These are phyloP conservation scores for Gremmenia infestans DNA, from an alignment of 2,329 filamentous ascomycete genomes.

Conservation along the genomic window DNA sequence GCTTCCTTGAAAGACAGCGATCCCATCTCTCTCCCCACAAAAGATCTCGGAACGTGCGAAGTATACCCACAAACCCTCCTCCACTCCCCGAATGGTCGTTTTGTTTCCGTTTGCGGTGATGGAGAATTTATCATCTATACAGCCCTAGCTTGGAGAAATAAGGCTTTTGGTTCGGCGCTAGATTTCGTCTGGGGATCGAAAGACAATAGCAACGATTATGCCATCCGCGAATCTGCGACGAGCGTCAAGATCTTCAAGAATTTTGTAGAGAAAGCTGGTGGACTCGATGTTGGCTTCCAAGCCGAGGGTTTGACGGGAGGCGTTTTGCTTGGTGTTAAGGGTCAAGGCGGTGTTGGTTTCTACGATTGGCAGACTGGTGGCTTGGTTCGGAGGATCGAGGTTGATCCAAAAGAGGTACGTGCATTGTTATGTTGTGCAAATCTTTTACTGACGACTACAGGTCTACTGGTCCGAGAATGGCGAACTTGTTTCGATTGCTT, in stretches of 20 bases:
- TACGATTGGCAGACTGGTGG: conserved; percentile 93
- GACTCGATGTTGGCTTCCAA: conserved; percentile 90
- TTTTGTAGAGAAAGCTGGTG: conserved; percentile 85
- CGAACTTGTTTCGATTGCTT: conserved; percentile 86
- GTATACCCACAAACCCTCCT: conserved; percentile 92
- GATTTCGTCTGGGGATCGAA: conserved; percentile 98
- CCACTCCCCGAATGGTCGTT: conserved; percentile 93
- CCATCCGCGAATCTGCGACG: conserved; percentile 88
- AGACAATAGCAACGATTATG: conserved; percentile 97
- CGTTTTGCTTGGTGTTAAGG: conserved; percentile 87
- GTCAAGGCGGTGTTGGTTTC: conserved; percentile 89
- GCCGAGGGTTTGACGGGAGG: conserved; percentile 88
- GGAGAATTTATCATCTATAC: conserved; percentile 99
- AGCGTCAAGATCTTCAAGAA: conserved; percentile 98
- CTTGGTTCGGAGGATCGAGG: conserved; percentile 87
- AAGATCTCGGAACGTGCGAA: conserved; percentile 94
- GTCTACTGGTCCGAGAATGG: conserved; percentile 98
- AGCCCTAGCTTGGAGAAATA: conserved; percentile 92
- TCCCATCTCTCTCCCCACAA: conserved; percentile 79
- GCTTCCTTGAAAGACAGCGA: conserved; percentile 80
- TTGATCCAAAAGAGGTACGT: conserved; percentile 49
- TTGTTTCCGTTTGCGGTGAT: conserved; percentile 85
- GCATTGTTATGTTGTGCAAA: neutral
- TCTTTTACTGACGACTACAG: conserved; percentile 33
- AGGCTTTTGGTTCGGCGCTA: conserved; percentile 89